A percentile compares a stretch with the other conserved stretches of the same genome.
Evolutionary conservation across 1,284 basidiomycete genomes (phyloP).

Genomic region (Sutorius eximius): DNA sequence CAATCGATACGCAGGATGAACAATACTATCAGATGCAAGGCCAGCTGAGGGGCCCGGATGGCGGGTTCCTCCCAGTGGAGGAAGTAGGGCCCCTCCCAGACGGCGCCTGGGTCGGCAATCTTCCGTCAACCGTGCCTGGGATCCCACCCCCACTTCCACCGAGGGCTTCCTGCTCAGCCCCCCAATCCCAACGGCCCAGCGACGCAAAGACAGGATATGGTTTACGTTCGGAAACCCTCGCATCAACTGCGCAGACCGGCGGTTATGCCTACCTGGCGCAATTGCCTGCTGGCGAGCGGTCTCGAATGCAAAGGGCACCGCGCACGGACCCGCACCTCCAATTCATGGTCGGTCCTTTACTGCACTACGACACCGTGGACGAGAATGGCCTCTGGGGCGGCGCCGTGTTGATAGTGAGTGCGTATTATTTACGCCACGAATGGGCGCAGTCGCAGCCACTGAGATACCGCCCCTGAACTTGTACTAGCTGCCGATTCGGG

Average conservation of each 20-base stretch:
- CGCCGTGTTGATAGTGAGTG: conserved; percentile 82
- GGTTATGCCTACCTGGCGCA: conserved; percentile 44
- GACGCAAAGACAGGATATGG: conserved; percentile 4
- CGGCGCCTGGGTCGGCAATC: conserved; percentile 54
- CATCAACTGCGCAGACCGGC: conserved; percentile 13
- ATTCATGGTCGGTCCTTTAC: conserved; percentile 85
- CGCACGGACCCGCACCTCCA: conserved; percentile 72
- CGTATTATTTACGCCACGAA: conserved; percentile 26
- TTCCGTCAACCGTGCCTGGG: conserved; percentile 33
- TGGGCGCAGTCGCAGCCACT: conserved; percentile 1
- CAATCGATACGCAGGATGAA: conserved; percentile 43
- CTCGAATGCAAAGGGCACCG: conserved; percentile 52
- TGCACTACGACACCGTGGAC: conserved; percentile 90
- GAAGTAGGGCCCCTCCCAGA: conserved; percentile 55
- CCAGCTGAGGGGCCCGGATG: conserved; percentile 48
- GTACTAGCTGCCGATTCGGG: conserved; percentile 68
- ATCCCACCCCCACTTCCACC: conserved; percentile 38
- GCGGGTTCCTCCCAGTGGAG: conserved; percentile 51
- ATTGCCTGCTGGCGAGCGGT: conserved; percentile 64
- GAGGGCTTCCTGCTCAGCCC: conserved; percentile 32
- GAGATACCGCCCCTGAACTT: conserved; percentile 7
- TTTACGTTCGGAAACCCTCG: conserved; percentile 12
- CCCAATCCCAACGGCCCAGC: conserved; percentile 5
- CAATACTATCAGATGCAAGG: conserved; percentile 29
- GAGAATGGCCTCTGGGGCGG: conserved; percentile 80